Base-by-base conservation (phyloP, 192 early-diverging fungal species). In the Jimgerdemannia flammicorona region DNA sequence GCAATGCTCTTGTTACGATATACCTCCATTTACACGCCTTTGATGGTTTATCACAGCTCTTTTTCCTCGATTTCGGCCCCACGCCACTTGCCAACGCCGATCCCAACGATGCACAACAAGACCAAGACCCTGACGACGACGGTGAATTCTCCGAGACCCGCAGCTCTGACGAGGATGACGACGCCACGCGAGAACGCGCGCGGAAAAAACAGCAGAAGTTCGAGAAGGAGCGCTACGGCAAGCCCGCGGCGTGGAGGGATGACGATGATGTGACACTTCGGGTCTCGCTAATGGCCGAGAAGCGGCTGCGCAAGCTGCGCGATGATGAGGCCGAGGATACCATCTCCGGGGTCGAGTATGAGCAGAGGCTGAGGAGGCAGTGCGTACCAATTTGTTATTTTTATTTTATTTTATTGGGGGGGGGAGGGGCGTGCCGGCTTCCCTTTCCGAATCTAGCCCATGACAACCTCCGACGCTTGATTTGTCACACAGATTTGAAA, bases 311-410 rank as follows among this genome's bases (percentile, higher is more conserved):
- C 43, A 98, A 98, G 80, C 88, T 99, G 40, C 88, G 95, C 18
- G 86, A 84, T 64, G 78, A 80, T 6, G 93, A 94, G 74, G 84
- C 86, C 19, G 97, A 99, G 80, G 91, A 90, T 71, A 67, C 81
- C 43, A 83, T 99, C 10, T 84, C 84, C 17, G 92, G 95, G 19
- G 78, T 84, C 39, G 95, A 98, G 73, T 98, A 96, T 78, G 92
- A 96, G 77, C 80, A 84, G 70, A 84, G 96, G 69, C 84, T 99
- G 70, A 85, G 96, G 29, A 78, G 87, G 75, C 97, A 98, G 90
- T 95, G 86, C 78, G 83, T 79, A n/a, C 8, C 49, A 59, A 40
- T 39, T 43, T 20, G n/a, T 44, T 39, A 39, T 18, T 6, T 59
- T 11, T 10, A 8, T 64, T 10, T 17, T 72, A 7, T 75, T 29